Conservation (phyloP, 2,329 filamentous ascomycete species). For the Cladosporium sp. region DNA sequence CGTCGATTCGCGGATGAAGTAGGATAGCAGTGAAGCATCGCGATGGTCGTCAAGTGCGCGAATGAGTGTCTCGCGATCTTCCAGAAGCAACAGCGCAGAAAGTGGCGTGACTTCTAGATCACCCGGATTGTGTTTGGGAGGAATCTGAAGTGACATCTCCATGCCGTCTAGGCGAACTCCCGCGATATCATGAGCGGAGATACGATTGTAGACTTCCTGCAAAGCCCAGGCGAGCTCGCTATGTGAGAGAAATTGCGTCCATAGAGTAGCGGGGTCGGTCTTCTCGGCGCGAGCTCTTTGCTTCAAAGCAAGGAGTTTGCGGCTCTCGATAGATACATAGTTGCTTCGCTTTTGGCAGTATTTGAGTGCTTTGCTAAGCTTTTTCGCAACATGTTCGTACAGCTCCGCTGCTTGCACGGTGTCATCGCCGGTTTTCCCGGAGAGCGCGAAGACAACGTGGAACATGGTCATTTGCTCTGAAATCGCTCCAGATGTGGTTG, state of each 20-base stretch:
- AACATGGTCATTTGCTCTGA: conserved; percentile 86
- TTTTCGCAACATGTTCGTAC: conserved; percentile 85
- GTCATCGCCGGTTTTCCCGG: conserved; percentile 42
- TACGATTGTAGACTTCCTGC: conserved; percentile 24
- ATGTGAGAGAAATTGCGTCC: conserved; percentile 15
- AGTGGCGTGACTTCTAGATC: conserved; percentile 51
- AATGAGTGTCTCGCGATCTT: conserved; percentile 77
- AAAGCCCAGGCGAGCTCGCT: conserved; percentile 32
- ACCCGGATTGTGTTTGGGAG: conserved; percentile 48
- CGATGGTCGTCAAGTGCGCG: conserved; percentile 62
- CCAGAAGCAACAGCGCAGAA: conserved; percentile 79
- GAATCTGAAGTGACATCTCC: conserved; percentile 61
- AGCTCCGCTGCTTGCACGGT: conserved; percentile 50
- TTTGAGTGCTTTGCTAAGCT: conserved; percentile 87
- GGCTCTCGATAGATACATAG: conserved; percentile 89
- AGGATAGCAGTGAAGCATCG: conserved; percentile 66
- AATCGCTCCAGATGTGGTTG: conserved; percentile 27
- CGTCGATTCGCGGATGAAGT: conserved; percentile 59
- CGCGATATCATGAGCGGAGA: conserved; percentile 21
- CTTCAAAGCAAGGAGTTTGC: conserved; percentile 74
- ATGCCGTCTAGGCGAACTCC: conserved; percentile 62
- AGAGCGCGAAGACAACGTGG: conserved; percentile 89
- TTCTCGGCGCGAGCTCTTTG: conserved; percentile 61
- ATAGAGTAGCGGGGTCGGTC: conserved; percentile 35
- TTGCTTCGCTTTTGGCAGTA: conserved; percentile 86